Conservation (phyloP, 345 rosid genomes). For the Clausena lansium region DNA sequence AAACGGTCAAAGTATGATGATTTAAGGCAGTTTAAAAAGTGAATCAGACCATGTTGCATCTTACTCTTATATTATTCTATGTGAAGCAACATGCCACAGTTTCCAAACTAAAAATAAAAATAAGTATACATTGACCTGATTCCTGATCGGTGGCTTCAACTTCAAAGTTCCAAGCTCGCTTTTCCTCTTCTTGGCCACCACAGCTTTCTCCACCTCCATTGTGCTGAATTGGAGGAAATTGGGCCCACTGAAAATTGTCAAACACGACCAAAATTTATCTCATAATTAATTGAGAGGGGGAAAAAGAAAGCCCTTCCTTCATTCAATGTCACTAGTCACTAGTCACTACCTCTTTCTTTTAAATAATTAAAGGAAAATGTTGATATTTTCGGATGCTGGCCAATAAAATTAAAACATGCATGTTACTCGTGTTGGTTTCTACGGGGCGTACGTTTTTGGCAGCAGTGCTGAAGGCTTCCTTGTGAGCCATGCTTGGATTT, state of each 20-base stretch:
- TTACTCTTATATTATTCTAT: neutral
- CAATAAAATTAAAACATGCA: neutral
- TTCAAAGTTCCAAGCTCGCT: conserved; percentile 26
- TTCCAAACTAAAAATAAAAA: neutral
- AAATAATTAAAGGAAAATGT: neutral
- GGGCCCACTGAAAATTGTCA: conserved; percentile 76
- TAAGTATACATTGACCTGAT: neutral
- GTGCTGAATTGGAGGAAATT: conserved; percentile 65
- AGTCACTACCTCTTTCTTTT: neutral
- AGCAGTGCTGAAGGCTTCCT: conserved; percentile 96
- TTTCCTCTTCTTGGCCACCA: conserved; percentile 32
- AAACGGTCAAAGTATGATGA: neutral
- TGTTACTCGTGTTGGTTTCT: neutral
- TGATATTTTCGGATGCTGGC: neutral
- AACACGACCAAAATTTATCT: conserved; percentile 12
- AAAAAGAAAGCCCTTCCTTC: neutral
- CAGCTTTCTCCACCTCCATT: conserved; percentile 46
- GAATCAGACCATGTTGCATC: neutral
- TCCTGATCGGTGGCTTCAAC: conserved; percentile 12
- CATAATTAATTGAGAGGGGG: conserved; percentile 7
- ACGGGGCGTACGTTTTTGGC: conserved; percentile 70
- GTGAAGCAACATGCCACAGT: neutral
- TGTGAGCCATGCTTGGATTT: conserved; percentile 92
- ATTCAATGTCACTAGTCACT: no score
- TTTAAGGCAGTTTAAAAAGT: no score